Base-by-base conservation (phyloP, 1,284 basidiomycete species). In the Papiliotrema laurentii region DNA sequence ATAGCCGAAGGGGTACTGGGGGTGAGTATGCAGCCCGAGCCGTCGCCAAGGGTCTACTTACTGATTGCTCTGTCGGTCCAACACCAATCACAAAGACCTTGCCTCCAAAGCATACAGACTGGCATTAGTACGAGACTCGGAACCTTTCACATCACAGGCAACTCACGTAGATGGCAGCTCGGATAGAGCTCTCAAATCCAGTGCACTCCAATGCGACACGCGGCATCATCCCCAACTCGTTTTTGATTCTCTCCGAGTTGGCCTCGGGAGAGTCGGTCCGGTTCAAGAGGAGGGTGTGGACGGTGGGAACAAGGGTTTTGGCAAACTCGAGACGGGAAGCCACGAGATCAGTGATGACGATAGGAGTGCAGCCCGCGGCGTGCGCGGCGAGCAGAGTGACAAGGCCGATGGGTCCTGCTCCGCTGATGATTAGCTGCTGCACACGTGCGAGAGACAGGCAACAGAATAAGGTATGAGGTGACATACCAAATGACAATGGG, bases 171-270 rank as follows among this genome's bases (percentile, higher is more conserved):
- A 90, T 79, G 4, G 82, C 89, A n/a, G 87, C 86, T 65, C 87
- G 84, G 58, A 96, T 86, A 13, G 85, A 89, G 31, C 82, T 82
- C 71, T 94, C 89, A 24, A 92, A 87, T 16, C 92, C 92, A 43
- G 89, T 92, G 54, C 72, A 74, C 45, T 75, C 74, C 45, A 75
- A 43, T 0, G 72, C 74, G 27, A 75, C 54, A n/a, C 54, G 54
- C 10, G 75, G 41, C 38, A 33, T 33, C 13, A 53, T 60, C 0
- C 71, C 74, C 16, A 73, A 71, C 1, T 54, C 63, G 5, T 52
- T 50, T 53, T 72, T 69, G 49, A 77, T 67, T 55, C 63, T 55
- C 16, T 42, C 48, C 0, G 74, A 68, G 3, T 68, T 52, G 14
- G 68, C 63, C 47, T 75, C 63, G 3, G 69, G 55, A 10, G 55